These are phyloP conservation scores for Tolypocladium amazonense DNA, from an alignment of 2,329 filamentous ascomycete genomes.

Conservation along the genomic window DNA sequence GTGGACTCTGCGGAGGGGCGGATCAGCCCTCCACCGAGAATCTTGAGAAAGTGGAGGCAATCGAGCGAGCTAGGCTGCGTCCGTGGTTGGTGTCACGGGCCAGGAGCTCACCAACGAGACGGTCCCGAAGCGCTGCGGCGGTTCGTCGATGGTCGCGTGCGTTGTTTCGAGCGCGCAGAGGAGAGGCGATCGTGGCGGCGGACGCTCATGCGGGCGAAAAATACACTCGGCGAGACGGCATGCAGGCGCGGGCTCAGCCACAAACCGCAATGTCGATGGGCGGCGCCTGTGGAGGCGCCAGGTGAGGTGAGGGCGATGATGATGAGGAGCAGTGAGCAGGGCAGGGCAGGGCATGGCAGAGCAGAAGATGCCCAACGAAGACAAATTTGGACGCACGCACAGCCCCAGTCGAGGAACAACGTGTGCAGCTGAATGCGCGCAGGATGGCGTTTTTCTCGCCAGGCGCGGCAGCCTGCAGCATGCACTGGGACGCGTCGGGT, in stretches of 20 bases:
- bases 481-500: not conserved
- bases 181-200: not conserved
- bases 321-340: not conserved
- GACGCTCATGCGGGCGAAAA: not conserved
- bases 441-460: not conserved
- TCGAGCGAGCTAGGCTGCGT: not conserved
- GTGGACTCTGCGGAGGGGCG: not conserved
- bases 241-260: not conserved
- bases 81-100: not conserved
- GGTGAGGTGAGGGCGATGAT: not conserved
- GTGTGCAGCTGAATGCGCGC: not conserved
- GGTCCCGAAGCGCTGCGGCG: not conserved
- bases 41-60: not conserved
- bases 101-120: not conserved
- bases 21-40: not conserved
- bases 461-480: not conserved
- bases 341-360: not conserved
- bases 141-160: not conserved
- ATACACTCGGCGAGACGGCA: not conserved
- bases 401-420: not conserved
- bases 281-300: not conserved
- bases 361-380: not conserved
- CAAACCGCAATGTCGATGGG: not conserved
- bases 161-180: not conserved
- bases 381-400: not conserved